phyloP scores from a whole-genome alignment of 768 basidiomycete species.

The Lenzites betulinus region DNA sequence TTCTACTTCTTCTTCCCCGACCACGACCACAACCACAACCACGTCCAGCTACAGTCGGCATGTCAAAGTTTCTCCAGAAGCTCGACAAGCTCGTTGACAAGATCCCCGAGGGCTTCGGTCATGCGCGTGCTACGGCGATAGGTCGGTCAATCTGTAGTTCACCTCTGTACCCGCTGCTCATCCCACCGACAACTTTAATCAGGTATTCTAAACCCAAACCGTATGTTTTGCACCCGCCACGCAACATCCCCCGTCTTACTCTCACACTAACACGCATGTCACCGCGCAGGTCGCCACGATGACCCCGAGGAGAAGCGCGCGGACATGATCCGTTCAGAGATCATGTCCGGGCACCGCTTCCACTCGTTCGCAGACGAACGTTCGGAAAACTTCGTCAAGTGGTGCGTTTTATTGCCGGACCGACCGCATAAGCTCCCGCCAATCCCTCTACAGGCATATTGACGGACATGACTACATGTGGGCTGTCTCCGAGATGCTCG shows the following conservation, averaged over 20 bases:
- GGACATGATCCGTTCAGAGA: slow-evolving; percentile 73
- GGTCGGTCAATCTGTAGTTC: slow-evolving; percentile 28
- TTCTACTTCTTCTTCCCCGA: background rate
- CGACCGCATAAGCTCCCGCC: background rate
- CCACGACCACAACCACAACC: slow-evolving; percentile 6
- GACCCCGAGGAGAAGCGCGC: slow-evolving; percentile 68
- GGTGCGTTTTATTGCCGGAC: slow-evolving; percentile 44
- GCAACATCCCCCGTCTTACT: too few species aligned
- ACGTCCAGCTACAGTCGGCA: background rate
- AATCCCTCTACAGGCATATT: slow-evolving; percentile 58
- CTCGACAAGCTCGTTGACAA: slow-evolving; percentile 13
- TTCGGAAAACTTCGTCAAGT: slow-evolving; percentile 75
- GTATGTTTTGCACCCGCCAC: slow-evolving; percentile 27
- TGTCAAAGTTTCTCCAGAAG: slow-evolving; percentile 18
- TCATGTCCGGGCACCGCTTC: slow-evolving; percentile 81
- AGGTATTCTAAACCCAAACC: slow-evolving; percentile 39
- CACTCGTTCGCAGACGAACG: slow-evolving; percentile 79
- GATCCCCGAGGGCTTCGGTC: slow-evolving; percentile 41
- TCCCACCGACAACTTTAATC: slow-evolving; percentile 1
- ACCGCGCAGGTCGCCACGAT: slow-evolving; percentile 60
- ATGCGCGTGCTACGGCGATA: slow-evolving; percentile 38
- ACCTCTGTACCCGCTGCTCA: background rate
- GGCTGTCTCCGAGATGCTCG: slow-evolving; percentile 90
- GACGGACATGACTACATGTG: slow-evolving; percentile 98
- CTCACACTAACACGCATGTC: too few species aligned